A percentile compares a stretch with the other conserved stretches of the same genome.
These are phyloP conservation scores for Crithidia thermophila DNA, from an alignment of 208 protist species.

Conservation along the genomic window DNA sequence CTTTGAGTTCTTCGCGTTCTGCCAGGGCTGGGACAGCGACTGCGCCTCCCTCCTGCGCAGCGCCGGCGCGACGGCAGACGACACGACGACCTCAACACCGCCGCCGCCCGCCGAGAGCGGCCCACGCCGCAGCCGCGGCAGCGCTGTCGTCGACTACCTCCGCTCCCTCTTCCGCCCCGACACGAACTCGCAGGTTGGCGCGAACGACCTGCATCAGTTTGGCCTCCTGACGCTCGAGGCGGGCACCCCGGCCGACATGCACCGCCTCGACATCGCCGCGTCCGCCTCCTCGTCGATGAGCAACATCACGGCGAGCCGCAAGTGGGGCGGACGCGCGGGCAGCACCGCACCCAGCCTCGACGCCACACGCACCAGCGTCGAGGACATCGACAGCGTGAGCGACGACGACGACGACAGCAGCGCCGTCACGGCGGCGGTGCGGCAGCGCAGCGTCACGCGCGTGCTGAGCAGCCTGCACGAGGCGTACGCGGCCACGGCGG, in stretches of 20 bases:
- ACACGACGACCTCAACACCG: constrained; percentile 5
- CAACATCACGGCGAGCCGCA: not conserved
- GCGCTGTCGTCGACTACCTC: constrained; percentile 62
- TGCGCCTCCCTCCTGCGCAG: constrained; percentile 39
- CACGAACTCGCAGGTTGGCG: constrained; percentile 63
- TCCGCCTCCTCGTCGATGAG: not conserved
- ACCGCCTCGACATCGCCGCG: constrained; percentile 42
- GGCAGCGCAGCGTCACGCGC: constrained; percentile 59
- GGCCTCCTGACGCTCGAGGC: constrained; percentile 65
- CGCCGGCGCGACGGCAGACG: not conserved
- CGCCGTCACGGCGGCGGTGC: constrained; percentile 26
- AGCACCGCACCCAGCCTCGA: constrained; percentile 4
- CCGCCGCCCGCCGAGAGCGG: constrained; percentile 7
- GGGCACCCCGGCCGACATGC: constrained; percentile 44
- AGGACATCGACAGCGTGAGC: constrained; percentile 21
- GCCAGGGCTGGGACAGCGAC: constrained; percentile 61
- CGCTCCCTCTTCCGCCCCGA: constrained; percentile 63
- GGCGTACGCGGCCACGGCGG: constrained; percentile 55
- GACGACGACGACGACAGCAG: constrained; percentile 26
- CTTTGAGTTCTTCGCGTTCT: constrained; percentile 81
- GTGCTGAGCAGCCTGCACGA: constrained; percentile 56
- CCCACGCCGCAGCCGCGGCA: constrained; percentile 39
- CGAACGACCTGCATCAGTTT: constrained; percentile 62
- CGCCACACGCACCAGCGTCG: constrained; percentile 12
- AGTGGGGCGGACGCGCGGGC: not conserved